Evolutionary conservation across 306 rosid species (phyloP).

Genomic region (Cucumis melo): DNA sequence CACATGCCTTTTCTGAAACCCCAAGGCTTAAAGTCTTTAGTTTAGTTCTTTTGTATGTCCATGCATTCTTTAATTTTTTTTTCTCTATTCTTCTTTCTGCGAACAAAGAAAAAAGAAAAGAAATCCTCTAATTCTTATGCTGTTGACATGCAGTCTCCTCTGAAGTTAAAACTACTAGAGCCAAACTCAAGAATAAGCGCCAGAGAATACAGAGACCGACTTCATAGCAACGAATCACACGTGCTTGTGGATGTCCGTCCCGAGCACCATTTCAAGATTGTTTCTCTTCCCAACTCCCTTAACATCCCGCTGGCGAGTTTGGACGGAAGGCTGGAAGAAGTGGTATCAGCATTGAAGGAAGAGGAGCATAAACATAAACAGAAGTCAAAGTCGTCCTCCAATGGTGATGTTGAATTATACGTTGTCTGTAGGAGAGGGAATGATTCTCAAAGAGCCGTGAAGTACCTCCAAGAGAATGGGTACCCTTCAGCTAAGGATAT

Average conservation of each 20-base stretch:
- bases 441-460: constrained; percentile 94
- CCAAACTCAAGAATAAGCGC: constrained; percentile 62
- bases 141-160: constrained; percentile 36
- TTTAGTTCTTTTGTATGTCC: too few relatives aligned
- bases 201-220: constrained; percentile 42
- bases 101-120: too few relatives aligned
- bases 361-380: neutral
- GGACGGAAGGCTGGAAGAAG: constrained; percentile 52
- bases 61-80: too few relatives aligned
- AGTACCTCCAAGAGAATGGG: constrained; percentile 59
- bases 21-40: too few relatives aligned
- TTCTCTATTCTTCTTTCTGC: too few relatives aligned
- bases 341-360: constrained; percentile 22
- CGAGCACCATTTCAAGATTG: constrained; percentile 73
- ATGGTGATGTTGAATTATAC: constrained; percentile 23
- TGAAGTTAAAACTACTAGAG: constrained; percentile 54
- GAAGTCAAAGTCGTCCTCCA: constrained; percentile 6
- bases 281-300: constrained; percentile 69
- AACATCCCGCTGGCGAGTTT: constrained; percentile 62
- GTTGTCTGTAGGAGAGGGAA: constrained; percentile 89
- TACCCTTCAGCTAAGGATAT: constrained; percentile 68
- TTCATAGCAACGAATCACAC: constrained; percentile 39
- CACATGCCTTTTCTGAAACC: too few relatives aligned
- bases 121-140: neutral
- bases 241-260: constrained; percentile 81